Conservation (phyloP, 2,329 filamentous ascomycete genomes). For the Exophiala sp. region DNA sequence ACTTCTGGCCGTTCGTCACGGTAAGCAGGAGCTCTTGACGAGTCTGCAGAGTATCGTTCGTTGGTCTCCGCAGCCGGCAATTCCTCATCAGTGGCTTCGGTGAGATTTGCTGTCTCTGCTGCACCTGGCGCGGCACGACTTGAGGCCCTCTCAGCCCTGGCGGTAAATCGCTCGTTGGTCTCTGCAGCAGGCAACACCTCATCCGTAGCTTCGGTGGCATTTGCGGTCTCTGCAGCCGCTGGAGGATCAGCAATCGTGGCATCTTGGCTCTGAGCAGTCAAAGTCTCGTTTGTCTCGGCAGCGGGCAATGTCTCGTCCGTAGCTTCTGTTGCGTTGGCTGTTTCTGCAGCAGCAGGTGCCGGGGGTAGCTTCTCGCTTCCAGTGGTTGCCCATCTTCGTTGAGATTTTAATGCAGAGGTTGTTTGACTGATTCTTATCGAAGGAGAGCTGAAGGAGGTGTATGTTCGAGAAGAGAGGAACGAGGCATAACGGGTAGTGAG, state of each 20-base stretch:
- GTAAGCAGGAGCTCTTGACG: too few relatives aligned
- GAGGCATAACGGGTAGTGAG: conserved; percentile 46
- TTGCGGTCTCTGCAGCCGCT: conserved; percentile 20
- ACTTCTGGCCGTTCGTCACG: background rate
- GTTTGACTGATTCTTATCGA: conserved; percentile 39
- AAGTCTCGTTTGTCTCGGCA: conserved; percentile 8
- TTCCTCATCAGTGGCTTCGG: conserved; percentile 18
- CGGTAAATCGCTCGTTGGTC: conserved; percentile 9
- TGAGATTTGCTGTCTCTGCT: conserved; percentile 22
- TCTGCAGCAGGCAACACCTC: conserved; percentile 14
- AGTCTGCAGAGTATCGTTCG: conserved; percentile 7
- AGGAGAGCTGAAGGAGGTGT: conserved; percentile 38
- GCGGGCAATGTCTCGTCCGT: conserved; percentile 11
- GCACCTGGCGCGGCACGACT: conserved; percentile 22
- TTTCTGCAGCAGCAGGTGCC: conserved; percentile 18
- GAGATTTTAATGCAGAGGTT: conserved; percentile 36
- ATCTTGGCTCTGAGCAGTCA: background rate
- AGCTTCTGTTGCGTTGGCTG: conserved; percentile 26
- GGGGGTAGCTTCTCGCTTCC: conserved; percentile 32
- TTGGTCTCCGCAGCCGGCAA: conserved; percentile 19
- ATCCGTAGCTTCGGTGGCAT: conserved; percentile 24
- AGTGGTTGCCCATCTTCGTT: conserved; percentile 50
- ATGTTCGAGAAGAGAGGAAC: conserved; percentile 40
- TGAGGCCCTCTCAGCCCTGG: background rate
- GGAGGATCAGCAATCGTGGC: conserved; percentile 28